phyloP scores from a whole-genome alignment of 2,329 filamentous ascomycete species.

The Aspergillus fischeri region DNA sequence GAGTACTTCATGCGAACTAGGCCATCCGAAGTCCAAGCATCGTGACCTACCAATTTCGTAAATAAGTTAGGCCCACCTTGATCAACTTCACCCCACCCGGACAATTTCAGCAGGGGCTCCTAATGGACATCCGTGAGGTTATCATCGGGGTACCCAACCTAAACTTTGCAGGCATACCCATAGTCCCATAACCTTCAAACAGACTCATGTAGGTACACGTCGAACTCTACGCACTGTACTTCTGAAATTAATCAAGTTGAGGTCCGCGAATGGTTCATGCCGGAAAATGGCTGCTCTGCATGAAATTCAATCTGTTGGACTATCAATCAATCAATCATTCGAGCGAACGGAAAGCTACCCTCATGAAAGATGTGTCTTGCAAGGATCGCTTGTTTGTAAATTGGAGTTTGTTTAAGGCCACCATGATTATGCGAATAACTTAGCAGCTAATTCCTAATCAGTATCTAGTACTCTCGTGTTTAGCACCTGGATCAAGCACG shows the following conservation, averaged over 20 bases:
- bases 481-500: background rate
- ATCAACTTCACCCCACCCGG: background rate
- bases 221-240: background rate
- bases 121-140: background rate
- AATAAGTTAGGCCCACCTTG: background rate
- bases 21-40: background rate
- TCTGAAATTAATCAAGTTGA: background rate
- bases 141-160: background rate
- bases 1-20: background rate
- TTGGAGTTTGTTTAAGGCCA: background rate
- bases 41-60: background rate
- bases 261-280: background rate
- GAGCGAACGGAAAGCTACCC: background rate
- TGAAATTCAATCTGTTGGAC: background rate
- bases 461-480: background rate
- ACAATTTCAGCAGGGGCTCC: background rate
- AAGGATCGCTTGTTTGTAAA: background rate
- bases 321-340: background rate
- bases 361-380: background rate
- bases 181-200: background rate
- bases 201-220: background rate
- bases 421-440: background rate
- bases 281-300: background rate
- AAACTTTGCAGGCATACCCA: background rate
- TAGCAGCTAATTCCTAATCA: background rate